phyloP scores from a whole-genome alignment of 768 basidiomycete species.

The Trametes maxima region DNA sequence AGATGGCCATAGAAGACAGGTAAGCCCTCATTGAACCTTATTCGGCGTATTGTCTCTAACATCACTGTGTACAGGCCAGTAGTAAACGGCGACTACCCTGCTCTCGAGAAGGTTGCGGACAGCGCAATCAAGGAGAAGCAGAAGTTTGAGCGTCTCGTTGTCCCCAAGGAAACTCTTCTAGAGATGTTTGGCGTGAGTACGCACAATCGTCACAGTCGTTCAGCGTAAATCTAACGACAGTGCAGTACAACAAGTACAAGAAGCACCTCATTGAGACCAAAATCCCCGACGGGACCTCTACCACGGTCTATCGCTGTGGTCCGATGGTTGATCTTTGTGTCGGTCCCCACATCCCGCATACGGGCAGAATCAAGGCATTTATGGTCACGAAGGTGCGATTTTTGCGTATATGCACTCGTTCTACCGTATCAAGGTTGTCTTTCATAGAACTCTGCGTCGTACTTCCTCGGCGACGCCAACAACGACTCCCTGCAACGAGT shows the following conservation, averaged over 20 bases:
- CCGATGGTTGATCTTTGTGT: constrained; percentile 98
- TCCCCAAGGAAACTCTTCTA: constrained; percentile 92
- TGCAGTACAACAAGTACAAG: constrained; percentile 98
- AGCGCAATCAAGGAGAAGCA: constrained; percentile 94
- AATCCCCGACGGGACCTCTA: constrained; percentile 93
- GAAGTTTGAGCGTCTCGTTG: constrained; percentile 91
- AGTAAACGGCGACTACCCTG: constrained; percentile 79
- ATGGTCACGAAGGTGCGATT: constrained; percentile 86
- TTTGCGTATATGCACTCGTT: background rate
- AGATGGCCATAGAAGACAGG: constrained; percentile 91
- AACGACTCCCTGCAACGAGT: constrained; percentile 96
- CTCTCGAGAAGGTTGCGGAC: constrained; percentile 87
- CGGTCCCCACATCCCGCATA: constrained; percentile 97
- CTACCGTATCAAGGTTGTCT: background rate
- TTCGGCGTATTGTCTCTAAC: background rate
- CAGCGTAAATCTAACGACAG: constrained; percentile 1
- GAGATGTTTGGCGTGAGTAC: constrained; percentile 91
- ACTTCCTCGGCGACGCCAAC: constrained; percentile 83
- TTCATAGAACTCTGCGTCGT: constrained; percentile 89
- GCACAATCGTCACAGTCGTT: background rate
- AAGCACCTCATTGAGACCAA: constrained; percentile 93
- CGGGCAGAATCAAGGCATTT: constrained; percentile 95
- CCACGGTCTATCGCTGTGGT: constrained; percentile 98
- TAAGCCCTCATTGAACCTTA: constrained; percentile 26
- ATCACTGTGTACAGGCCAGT: constrained; percentile 57